Percentiles rank a stretch among this genome's conserved stretches.
Evolutionary conservation across 352 stramenopile genomes (phyloP).

Genomic region (Globisporangium heterothallicum): DNA sequence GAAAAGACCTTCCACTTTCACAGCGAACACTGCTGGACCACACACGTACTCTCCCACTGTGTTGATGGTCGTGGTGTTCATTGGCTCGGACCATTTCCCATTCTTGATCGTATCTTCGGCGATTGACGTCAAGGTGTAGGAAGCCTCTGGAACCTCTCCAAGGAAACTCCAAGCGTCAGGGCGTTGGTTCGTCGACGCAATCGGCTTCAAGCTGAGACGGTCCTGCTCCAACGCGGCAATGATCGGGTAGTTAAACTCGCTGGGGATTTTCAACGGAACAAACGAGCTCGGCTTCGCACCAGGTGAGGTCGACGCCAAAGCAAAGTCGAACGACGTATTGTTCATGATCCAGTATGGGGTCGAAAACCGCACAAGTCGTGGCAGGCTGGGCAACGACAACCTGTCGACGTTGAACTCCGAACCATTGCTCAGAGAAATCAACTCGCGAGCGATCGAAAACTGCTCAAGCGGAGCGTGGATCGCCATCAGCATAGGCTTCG

Average conservation of each 20-base stretch:
- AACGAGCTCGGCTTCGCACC: constrained; percentile 48
- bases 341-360: constrained; percentile 85
- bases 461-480: constrained; percentile 67
- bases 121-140: constrained; percentile 40
- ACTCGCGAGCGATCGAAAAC: constrained; percentile 67
- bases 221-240: constrained; percentile 54
- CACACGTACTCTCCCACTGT: constrained; percentile 75
- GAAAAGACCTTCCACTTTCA: constrained; percentile 82
- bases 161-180: constrained; percentile 57
- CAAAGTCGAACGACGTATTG: constrained; percentile 70
- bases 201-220: constrained; percentile 66
- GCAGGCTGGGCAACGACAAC: constrained; percentile 54
- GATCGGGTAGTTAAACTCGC: constrained; percentile 57
- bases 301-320: constrained; percentile 44
- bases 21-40: constrained; percentile 63
- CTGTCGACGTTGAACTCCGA: constrained; percentile 72
- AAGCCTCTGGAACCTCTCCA: constrained; percentile 41
- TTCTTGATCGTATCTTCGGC: constrained; percentile 59
- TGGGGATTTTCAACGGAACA: constrained; percentile 30
- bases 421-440: constrained; percentile 39
- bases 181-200: constrained; percentile 33
- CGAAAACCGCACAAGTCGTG: constrained; percentile 76
- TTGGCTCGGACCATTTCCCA: constrained; percentile 70
- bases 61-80: constrained; percentile 85
- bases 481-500: constrained; percentile 81